These are phyloP conservation scores for Phaffomyces antillensis DNA, from an alignment of 805 yeast species.

Conservation along the genomic window DNA sequence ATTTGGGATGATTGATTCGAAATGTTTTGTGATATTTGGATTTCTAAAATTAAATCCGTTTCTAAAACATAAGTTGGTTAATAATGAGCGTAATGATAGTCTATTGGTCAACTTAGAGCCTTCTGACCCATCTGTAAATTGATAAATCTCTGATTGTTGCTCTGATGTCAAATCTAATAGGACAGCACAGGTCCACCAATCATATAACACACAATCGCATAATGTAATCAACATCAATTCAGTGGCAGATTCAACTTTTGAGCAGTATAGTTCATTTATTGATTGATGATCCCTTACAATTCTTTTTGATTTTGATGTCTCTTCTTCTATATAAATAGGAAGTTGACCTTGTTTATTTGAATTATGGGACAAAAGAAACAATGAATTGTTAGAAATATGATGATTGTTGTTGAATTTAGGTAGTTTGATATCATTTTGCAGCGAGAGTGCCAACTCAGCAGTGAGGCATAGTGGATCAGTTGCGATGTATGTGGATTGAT, in stretches of 20 bases:
- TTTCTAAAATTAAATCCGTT: slow-evolving; percentile 33
- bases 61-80: slow-evolving; percentile 23
- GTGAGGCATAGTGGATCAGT: slow-evolving; percentile 54
- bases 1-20: slow-evolving; percentile 4
- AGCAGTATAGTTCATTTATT: slow-evolving; percentile 29
- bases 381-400: slow-evolving; percentile 22
- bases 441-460: slow-evolving; percentile 38
- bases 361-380: slow-evolving; percentile 40
- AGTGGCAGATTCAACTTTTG: slow-evolving; percentile 25
- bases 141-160: slow-evolving; percentile 21
- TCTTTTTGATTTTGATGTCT: slow-evolving; percentile 25
- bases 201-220: slow-evolving; percentile 42
- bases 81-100: slow-evolving; percentile 8
- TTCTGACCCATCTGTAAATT: slow-evolving; percentile 8
- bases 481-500: slow-evolving; percentile 31
- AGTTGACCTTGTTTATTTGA: slow-evolving; percentile 43
- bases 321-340: slow-evolving; percentile 52
- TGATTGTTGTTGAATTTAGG: slow-evolving; percentile 26
- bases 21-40: slow-evolving; percentile 21
- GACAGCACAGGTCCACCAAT: slow-evolving; percentile 37
- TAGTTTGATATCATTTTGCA: slow-evolving; percentile 35
- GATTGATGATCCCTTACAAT: slow-evolving; percentile 30
- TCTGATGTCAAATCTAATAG: slow-evolving; percentile 18
- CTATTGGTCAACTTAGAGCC: slow-evolving; percentile 5
- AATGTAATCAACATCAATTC: slow-evolving; percentile 32